Evolutionary conservation across 2,329 filamentous ascomycete genomes (phyloP), one percentile per base, ranked within the genome.

Genomic region (Elsinoe arachidis): DNA sequence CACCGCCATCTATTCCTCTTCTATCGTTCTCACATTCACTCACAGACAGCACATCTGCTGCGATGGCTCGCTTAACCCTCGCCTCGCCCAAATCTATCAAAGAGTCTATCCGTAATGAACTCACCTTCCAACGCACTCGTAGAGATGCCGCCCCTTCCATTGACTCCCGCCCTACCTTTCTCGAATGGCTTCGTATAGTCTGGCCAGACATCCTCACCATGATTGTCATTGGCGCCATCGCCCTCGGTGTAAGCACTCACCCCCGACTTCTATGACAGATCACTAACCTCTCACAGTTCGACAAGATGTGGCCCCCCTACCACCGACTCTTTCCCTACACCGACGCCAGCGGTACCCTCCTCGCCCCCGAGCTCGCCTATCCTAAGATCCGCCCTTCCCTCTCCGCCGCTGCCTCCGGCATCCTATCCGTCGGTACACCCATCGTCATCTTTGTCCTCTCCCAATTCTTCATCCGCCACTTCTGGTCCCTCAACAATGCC

Each of bases 361-460:
- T 89, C 46, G 80, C 84, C 62, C 86, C 86, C 0, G 67, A 88
- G 59, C 87, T 88, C 62, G 85, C 84, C 26, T 88, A 87, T 66
- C 85, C 86, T 0, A 84, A 88, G 64, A 85, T 88, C 65, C 70
- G 89, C 5, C 85, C 86, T 21, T 88, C 87, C 65, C 88, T 82
- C 81, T 75, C 80, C 1, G 84, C 85, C 9, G 86, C 85, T 1
- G 70, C 90, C 15, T 74, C 89, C 15, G 84, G 81, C 12, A 73
- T 79, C 30, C 67, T 88, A 1, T 51, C 46, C 19, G 26, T 51
- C 46, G 46, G 46, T 10, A 51, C n/a, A 1, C 46, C 46, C 23
- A 73, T 89, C 21, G 86, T 87, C 7, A 84, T 89, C 64, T 68
- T 76, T 60, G 70, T 86, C 67, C 81, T 90, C 64, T 70, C 87